Evolutionary conservation across 768 basidiomycete genomes (phyloP).

Genomic region (Tubosaeta sp.): DNA sequence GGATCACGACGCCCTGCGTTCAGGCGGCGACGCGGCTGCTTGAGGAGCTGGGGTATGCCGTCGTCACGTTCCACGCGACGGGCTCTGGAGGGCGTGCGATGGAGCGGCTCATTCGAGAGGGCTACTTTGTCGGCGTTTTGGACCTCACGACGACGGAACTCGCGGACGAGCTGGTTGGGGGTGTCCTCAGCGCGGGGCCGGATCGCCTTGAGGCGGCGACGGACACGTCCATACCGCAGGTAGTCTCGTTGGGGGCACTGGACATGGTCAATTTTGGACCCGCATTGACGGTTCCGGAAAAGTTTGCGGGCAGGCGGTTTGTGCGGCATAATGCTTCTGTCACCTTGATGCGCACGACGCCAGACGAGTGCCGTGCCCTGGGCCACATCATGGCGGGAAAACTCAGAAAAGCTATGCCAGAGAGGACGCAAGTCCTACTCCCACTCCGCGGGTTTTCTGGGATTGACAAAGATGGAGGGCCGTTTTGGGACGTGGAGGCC

Average conservation of each 20-base stretch:
- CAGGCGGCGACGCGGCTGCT: slow-evolving; percentile 17
- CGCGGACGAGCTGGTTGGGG: slow-evolving; percentile 30
- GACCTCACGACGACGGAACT: slow-evolving; percentile 33
- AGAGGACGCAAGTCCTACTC: slow-evolving; percentile 20
- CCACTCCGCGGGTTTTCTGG: slow-evolving; percentile 26
- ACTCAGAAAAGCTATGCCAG: slow-evolving; percentile 11
- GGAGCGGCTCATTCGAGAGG: slow-evolving; percentile 26
- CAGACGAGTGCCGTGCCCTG: slow-evolving; percentile 20
- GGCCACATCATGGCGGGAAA: slow-evolving; percentile 20
- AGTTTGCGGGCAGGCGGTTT: slow-evolving; percentile 16
- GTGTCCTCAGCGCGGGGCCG: slow-evolving; percentile 25
- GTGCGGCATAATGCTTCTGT: slow-evolving; percentile 26
- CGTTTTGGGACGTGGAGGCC: slow-evolving; percentile 25
- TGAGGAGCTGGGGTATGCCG: slow-evolving; percentile 22
- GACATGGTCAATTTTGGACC: slow-evolving; percentile 35
- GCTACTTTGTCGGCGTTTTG: slow-evolving; percentile 24
- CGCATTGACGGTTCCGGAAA: slow-evolving; percentile 17
- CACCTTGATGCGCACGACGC: slow-evolving; percentile 30
- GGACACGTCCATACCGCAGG: slow-evolving; percentile 20
- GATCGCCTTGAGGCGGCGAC: slow-evolving; percentile 25
- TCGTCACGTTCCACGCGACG: slow-evolving; percentile 25
- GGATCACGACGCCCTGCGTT: slow-evolving; percentile 21
- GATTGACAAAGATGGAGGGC: slow-evolving; percentile 19
- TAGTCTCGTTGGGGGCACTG: slow-evolving; percentile 30
- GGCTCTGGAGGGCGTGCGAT: slow-evolving; percentile 29